These are phyloP conservation scores for Corylus avellana DNA, from an alignment of 306 rosid species.

Conservation along the genomic window DNA sequence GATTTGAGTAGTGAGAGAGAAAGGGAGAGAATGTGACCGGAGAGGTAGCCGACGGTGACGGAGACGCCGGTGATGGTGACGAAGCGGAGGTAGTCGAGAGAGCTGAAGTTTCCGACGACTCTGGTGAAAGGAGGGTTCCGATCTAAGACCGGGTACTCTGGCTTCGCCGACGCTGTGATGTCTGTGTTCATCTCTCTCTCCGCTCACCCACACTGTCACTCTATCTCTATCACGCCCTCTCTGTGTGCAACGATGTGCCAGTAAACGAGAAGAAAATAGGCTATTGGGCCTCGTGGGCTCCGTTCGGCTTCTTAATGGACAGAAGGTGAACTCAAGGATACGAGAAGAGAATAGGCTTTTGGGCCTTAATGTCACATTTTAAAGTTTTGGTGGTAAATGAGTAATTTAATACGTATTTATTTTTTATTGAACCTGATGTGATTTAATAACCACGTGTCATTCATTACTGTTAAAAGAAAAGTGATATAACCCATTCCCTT, in stretches of 20 bases:
- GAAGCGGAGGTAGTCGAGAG: constrained; percentile 87
- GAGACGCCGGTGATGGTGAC: constrained; percentile 85
- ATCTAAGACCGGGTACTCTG: constrained; percentile 86
- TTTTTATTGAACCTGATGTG: too few species aligned
- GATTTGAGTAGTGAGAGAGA: not conserved
- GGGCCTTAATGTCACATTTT: too few species aligned
- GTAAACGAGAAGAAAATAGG: not conserved
- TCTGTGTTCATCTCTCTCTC: constrained; percentile 74
- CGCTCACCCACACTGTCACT: not conserved
- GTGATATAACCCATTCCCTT: too few species aligned
- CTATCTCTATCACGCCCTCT: not conserved
- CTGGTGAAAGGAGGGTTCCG: constrained; percentile 93
- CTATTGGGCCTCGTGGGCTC: not conserved
- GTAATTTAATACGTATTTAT: too few species aligned
- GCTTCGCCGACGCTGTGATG: constrained; percentile 83
- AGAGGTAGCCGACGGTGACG: constrained; percentile 94
- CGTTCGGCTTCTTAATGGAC: not conserved
- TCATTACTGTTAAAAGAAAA: too few species aligned
- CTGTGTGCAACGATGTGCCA: not conserved
- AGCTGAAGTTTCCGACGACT: constrained; percentile 79
- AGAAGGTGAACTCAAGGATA: too few species aligned
- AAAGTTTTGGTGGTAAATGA: too few species aligned
- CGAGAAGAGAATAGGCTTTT: too few species aligned
- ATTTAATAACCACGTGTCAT: too few species aligned
- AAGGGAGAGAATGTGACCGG: constrained; percentile 38